phyloP scores from a whole-genome alignment of 1,139 yeast genomes.

The Debaryomyces singareniensis region DNA sequence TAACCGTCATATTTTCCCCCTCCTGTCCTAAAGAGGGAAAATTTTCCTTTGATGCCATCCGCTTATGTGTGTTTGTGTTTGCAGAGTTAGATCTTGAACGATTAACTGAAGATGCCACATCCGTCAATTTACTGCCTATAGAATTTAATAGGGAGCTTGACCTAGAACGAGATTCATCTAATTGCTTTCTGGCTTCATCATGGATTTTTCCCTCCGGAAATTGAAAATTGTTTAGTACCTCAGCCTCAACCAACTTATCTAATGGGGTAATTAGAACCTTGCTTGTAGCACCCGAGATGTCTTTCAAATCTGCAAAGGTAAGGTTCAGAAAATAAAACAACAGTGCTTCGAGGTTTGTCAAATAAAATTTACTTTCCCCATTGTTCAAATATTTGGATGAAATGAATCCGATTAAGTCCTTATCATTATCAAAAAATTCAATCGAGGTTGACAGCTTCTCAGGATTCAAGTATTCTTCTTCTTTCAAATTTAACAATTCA shows the following conservation, averaged over 20 bases:
- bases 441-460: slow-evolving; percentile 3
- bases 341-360: slow-evolving; percentile 41
- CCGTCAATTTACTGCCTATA: slow-evolving; percentile 25
- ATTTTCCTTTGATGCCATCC: slow-evolving; percentile 8
- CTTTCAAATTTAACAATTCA: slow-evolving; percentile 28
- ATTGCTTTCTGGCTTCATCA: slow-evolving; percentile 13
- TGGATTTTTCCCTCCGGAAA: slow-evolving; percentile 23
- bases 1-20: slow-evolving; percentile 22
- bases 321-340: slow-evolving; percentile 33
- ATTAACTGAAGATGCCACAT: slow-evolving; percentile 9
- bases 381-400: slow-evolving; percentile 25
- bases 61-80: slow-evolving; percentile 13
- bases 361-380: slow-evolving; percentile 34
- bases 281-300: slow-evolving; percentile 9
- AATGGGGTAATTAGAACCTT: slow-evolving; percentile 16
- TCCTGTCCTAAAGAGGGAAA: slow-evolving; percentile 12
- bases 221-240: slow-evolving; percentile 22
- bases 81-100: slow-evolving; percentile 32
- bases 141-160: slow-evolving; percentile 36
- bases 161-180: slow-evolving; percentile 22
- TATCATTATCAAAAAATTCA: slow-evolving; percentile 23
- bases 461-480: slow-evolving; percentile 5
- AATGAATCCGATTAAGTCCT: slow-evolving; percentile 23
- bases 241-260: slow-evolving; percentile 26
- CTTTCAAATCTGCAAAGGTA: slow-evolving; percentile 25